Percentiles rank a stretch among this genome's conserved stretches.
Conservation (phyloP, 768 basidiomycete genomes). For the Butyriboletus loyo region DNA sequence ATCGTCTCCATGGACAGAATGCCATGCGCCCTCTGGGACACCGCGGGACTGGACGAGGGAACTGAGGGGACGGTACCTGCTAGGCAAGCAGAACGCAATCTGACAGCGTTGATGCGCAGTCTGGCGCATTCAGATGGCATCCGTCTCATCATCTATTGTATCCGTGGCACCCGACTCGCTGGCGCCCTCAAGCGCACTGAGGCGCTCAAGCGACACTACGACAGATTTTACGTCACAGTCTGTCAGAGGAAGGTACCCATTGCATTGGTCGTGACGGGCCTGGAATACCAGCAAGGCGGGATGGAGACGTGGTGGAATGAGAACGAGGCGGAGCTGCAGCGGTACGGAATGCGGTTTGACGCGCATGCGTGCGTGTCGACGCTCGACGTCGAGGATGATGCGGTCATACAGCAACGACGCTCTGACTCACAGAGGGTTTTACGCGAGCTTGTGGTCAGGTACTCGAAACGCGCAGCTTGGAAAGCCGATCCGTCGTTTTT, state of each 20-base stretch:
- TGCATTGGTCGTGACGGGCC: conserved; percentile 33
- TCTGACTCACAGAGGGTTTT: background rate
- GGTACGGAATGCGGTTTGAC: conserved; percentile 26
- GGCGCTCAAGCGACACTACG: conserved; percentile 29
- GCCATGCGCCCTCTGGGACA: background rate
- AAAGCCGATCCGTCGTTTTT: background rate
- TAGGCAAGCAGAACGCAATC: background rate
- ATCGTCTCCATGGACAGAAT: background rate
- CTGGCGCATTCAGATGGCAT: background rate
- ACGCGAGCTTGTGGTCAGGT: background rate
- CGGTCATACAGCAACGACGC: background rate
- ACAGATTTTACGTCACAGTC: conserved; percentile 30
- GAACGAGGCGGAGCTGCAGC: conserved; percentile 26
- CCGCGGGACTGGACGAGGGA: background rate
- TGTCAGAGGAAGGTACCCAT: conserved; percentile 35
- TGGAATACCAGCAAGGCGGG: conserved; percentile 22
- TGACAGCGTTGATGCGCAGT: background rate
- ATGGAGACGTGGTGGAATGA: conserved; percentile 28
- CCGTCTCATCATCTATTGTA: background rate
- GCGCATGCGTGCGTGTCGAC: conserved; percentile 4
- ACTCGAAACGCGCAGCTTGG: background rate
- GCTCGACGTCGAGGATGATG: background rate
- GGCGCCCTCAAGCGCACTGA: too few species aligned
- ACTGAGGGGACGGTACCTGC: conserved; percentile 1
- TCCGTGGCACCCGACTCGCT: background rate